Evolutionary conservation across 2,329 filamentous ascomycete species (phyloP), one percentile per base, ranked within the genome.

Genomic region (Mollisiaceae sp.): DNA sequence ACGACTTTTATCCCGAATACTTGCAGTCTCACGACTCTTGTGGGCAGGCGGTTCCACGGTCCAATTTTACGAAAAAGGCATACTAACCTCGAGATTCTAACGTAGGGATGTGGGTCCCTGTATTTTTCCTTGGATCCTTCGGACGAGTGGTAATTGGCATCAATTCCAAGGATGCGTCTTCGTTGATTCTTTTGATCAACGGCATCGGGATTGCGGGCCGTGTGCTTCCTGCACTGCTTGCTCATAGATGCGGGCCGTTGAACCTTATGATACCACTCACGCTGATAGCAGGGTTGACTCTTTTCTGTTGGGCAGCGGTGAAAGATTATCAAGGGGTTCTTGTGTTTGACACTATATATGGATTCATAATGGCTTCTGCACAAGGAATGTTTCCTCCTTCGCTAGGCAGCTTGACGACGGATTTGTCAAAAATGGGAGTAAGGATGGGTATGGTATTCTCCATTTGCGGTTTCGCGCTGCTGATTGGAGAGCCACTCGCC

Each of bases 361-460:
- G 85, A 2, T 71, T 86, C 14, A 76, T 79, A 5, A 80, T 77
- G 2, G 81, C 81, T 0, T 81, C 78, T 0, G 79, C 84, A 8
- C 82, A 85, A 71, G 78, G 79, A 0, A 74, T 86, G 12, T 84
- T 85, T 65, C 83, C 83, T 0, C 81, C 81, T 3, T 81, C 80
- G 0, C 66, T 85, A 32, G 79, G 78, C 41, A 81, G 79, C 54
- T 47, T 88, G 64, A 86, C 83, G 1, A 78, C 78, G 5, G 84
- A 87, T 71, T 75, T 83, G 65, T 73, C 78, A 8, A 85, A 83
- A 74, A 78, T 82, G 20, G 85, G 85, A 0, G 83, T 83, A 2
- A 76, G 85, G 9, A 85, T 87, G 74, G 86, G 85, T 56, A 87
- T 88, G 85, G 78, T 82, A 0, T 87, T 88, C 55, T 85, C 82